Base-by-base conservation (phyloP, 306 rosid species). In the Vigna mungo region DNA sequence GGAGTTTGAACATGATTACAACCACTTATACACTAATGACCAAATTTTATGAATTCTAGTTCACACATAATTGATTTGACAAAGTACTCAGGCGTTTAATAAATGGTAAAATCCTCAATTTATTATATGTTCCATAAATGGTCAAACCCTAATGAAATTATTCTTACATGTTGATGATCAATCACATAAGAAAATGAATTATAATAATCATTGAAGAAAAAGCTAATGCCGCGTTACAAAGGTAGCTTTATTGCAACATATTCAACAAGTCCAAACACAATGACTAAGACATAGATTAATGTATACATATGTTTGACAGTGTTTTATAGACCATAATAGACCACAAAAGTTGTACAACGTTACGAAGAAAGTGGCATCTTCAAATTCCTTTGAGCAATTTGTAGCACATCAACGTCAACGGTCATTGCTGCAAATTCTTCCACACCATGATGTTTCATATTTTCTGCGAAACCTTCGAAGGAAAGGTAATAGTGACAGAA, bases 341-440 rank as follows among this genome's bases (percentile, higher is more conserved):
- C 41, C 36, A 65, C 2, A 10, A 14, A 61, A 3, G 16, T 62
- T 41, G 7, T 7, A 30, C 7, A 63, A 41, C 53, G 14, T 81
- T 70, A 62, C 78, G 9, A 34, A 70, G 85, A 82, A 82, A 76
- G 5, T 71, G 47, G 16, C 1, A 25, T 68, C 41, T 44, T 66
- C 72, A 10, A 11, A 21, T 6, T 51, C 56, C 27, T 54, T 20
- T 53, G 55, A 49, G 10, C 20, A 3, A 21, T 10, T 36, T 32
- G 8, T 16, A 16, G 16, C 3, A 37, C 12, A 36, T 64, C 52
- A 39, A 49, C 7, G 41, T 65, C 71, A 44, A 44, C 18, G 34
- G 10, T 14, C 37, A 1, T 13, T 13, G 7, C 5, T 16, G 0
- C 7, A 37, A 8, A 39, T 64, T 64, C n/a, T 64, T 39, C n/a